Evolutionary conservation across 305 asterid species (phyloP).

Genomic region (Fraxinus xanthoxyloides): DNA sequence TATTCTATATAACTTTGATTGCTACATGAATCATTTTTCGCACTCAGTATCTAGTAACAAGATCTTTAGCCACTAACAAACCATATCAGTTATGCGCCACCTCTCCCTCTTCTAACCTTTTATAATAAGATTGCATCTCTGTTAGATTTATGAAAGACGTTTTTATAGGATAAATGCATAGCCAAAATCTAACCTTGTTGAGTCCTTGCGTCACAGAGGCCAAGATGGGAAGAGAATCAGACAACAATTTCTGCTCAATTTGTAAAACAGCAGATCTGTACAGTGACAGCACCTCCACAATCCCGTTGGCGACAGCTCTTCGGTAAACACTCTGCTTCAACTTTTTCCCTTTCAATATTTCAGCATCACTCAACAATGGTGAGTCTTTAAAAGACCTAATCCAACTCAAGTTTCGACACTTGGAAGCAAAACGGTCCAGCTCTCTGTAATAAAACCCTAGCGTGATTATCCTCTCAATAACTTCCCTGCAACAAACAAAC

Average conservation of each 20-base stretch:
- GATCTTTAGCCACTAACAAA: neutral
- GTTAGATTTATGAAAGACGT: neutral
- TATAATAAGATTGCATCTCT: neutral
- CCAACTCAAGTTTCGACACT: conserved; percentile 88
- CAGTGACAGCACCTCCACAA: conserved; percentile 86
- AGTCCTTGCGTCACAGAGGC: conserved; percentile 93
- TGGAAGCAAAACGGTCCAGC: conserved; percentile 84
- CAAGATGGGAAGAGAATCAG: conserved; percentile 83
- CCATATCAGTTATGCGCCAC: neutral
- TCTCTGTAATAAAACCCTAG: conserved; percentile 92
- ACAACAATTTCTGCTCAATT: conserved; percentile 85
- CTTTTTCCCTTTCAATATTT: conserved; percentile 44
- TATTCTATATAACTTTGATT: neutral
- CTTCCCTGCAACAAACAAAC: conserved; percentile 62
- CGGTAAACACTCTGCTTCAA: conserved; percentile 71
- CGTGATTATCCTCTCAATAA: conserved; percentile 74
- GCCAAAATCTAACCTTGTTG: conserved; percentile 57
- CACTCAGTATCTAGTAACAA: neutral
- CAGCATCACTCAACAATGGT: conserved; percentile 51
- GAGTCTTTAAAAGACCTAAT: conserved; percentile 63
- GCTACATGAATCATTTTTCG: neutral
- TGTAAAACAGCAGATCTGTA: conserved; percentile 91
- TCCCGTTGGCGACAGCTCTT: conserved; percentile 92
- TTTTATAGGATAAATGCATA: neutral
- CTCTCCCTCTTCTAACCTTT: neutral